Conservation (phyloP, 2,329 filamentous ascomycete genomes). For the Westerdykella aurantiaca region DNA sequence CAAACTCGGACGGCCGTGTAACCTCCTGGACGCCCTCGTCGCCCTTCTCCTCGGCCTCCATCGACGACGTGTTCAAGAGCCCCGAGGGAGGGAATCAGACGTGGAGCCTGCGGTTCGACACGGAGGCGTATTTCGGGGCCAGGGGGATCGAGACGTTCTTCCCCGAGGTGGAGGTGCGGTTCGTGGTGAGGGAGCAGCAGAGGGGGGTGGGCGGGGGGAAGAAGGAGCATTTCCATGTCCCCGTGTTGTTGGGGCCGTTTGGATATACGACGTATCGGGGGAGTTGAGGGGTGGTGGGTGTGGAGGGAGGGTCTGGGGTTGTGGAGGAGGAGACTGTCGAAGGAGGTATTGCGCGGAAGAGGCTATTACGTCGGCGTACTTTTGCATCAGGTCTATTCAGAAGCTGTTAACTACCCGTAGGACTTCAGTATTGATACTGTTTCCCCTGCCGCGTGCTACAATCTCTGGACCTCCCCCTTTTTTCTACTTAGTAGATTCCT, state of each 20-base stretch:
- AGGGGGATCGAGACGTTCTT: constrained; percentile 52
- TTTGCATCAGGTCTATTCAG: too few species aligned
- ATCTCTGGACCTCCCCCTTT: too few species aligned
- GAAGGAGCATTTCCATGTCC: constrained; percentile 69
- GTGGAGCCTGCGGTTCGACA: constrained; percentile 70
- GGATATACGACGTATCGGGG: constrained; percentile 79
- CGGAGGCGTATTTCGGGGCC: constrained; percentile 62
- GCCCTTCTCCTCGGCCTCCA: constrained; percentile 35
- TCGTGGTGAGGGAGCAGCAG: constrained; percentile 44
- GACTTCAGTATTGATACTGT: too few species aligned
- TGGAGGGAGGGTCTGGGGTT: neutral
- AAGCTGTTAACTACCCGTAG: too few species aligned
- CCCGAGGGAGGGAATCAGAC: constrained; percentile 41
- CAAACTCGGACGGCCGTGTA: constrained; percentile 72
- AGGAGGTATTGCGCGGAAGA: too few species aligned
- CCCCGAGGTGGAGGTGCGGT: constrained; percentile 52
- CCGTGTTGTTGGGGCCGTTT: constrained; percentile 69
- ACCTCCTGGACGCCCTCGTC: constrained; percentile 57
- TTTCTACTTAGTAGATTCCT: too few species aligned
- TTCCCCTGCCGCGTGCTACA: too few species aligned
- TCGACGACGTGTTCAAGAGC: constrained; percentile 33
- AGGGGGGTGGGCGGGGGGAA: constrained; percentile 25
- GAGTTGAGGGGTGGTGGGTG: neutral
- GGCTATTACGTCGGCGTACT: too few species aligned
- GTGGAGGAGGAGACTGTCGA: too few species aligned